A percentile compares a stretch with the other conserved stretches of the same genome.
These are phyloP conservation scores for Hydnum rufescens DNA, from an alignment of 768 basidiomycete species.

Conservation along the genomic window DNA sequence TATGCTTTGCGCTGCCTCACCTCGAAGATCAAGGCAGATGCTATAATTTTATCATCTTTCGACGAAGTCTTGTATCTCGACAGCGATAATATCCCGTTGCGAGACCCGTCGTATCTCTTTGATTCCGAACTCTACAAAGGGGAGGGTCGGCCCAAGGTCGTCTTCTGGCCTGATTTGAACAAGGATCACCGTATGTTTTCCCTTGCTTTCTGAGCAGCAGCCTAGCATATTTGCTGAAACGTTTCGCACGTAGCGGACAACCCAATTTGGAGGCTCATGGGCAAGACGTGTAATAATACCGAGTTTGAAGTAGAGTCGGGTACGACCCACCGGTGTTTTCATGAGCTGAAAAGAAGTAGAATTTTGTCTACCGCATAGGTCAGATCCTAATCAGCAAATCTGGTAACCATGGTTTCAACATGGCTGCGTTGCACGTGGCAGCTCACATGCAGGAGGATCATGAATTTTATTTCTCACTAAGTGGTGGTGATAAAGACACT, in stretches of 20 bases:
- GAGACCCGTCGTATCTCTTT: conserved; percentile 22
- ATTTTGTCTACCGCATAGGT: conserved; percentile 10
- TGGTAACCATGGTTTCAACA: conserved; percentile 21
- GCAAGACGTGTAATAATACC: conserved; percentile 17
- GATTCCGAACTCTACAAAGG: conserved; percentile 15
- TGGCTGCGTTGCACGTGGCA: conserved; percentile 18
- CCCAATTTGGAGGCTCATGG: conserved; percentile 23
- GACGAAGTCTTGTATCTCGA: conserved; percentile 23
- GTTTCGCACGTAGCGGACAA: conserved; percentile 17
- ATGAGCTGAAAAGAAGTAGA: background rate
- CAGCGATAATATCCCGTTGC: conserved; percentile 22
- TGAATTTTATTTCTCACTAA: background rate
- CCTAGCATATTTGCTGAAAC: too few relatives aligned
- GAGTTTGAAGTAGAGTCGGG: conserved; percentile 23
- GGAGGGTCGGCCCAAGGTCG: conserved; percentile 14
- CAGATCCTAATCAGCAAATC: conserved; percentile 24
- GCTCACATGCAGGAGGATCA: background rate
- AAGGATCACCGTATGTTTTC: conserved; percentile 18
- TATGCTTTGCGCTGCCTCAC: background rate
- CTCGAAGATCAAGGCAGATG: conserved; percentile 18
- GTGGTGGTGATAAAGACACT: conserved; percentile 3
- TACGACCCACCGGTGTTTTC: background rate
- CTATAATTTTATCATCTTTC: conserved; percentile 19
- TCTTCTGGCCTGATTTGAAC: conserved; percentile 26
- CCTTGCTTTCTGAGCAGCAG: background rate